A percentile compares a stretch with the other conserved stretches of the same genome.
Evolutionary conservation across 2,329 filamentous ascomycete genomes (phyloP).

Genomic region (Colletotrichum sp.): DNA sequence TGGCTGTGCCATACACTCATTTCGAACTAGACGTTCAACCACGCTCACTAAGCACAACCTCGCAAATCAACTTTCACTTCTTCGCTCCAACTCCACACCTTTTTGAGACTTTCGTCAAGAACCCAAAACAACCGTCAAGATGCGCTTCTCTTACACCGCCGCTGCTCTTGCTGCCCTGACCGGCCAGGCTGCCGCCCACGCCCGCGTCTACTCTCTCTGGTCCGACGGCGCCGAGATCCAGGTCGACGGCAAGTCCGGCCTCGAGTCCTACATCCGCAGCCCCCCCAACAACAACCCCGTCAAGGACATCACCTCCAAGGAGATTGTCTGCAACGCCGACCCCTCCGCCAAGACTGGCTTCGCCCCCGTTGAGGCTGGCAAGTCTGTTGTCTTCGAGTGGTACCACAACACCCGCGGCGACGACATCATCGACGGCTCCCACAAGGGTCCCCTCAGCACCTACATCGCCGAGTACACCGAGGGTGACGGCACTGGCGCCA

Average conservation of each 20-base stretch:
- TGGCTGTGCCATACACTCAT: conserved; percentile 22
- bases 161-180: conserved; percentile 35
- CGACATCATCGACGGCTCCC: conserved; percentile 58
- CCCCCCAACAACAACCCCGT: conserved; percentile 48
- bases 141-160: conserved; percentile 35
- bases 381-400: conserved; percentile 54
- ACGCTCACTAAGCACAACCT: conserved; percentile 21
- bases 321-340: conserved; percentile 50
- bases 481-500: conserved; percentile 49
- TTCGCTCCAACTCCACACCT: not conserved
- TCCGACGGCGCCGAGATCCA: conserved; percentile 47
- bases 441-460: conserved; percentile 58
- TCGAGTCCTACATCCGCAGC: conserved; percentile 50
- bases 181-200: conserved; percentile 47
- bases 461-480: conserved; percentile 53
- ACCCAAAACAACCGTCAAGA: conserved; percentile 27
- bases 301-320: conserved; percentile 47
- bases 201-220: conserved; percentile 51
- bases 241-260: conserved; percentile 28
- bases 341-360: conserved; percentile 39
- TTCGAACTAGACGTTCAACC: conserved; percentile 22
- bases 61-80: conserved; percentile 7
- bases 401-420: conserved; percentile 54
- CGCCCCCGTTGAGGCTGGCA: conserved; percentile 50
- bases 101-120: not conserved